Evolutionary conservation across 2,329 filamentous ascomycete species (phyloP).

Genomic region (Teratosphaeria nubilosa): DNA sequence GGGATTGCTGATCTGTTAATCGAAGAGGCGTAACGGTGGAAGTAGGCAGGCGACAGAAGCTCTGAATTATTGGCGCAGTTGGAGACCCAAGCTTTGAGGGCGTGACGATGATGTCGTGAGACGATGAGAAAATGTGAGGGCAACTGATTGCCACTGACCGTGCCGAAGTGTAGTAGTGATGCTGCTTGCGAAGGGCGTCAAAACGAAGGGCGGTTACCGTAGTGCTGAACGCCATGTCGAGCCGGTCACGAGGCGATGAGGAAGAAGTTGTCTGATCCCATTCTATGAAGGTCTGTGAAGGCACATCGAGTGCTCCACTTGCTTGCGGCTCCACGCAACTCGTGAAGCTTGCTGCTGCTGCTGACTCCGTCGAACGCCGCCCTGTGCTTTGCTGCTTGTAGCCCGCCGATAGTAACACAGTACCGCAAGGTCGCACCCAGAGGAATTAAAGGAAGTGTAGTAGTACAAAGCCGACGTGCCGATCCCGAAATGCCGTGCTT

Average conservation of each 20-base stretch:
- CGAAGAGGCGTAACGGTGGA: background rate
- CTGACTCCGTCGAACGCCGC: conserved; percentile 3
- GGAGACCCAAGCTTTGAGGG: background rate
- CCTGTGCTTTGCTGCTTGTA: background rate
- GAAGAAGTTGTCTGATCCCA: conserved; percentile 7
- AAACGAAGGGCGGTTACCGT: background rate
- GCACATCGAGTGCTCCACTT: conserved; percentile 1
- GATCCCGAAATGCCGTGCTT: conserved; percentile 8
- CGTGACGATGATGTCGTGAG: background rate
- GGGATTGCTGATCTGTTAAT: background rate
- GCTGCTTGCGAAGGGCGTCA: background rate
- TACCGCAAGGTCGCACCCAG: conserved; percentile 23
- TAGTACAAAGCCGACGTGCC: conserved; percentile 14
- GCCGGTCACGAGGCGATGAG: conserved; percentile 3
- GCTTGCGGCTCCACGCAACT: background rate
- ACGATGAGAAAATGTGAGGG: background rate
- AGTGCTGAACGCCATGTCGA: background rate
- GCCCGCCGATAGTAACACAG: conserved; percentile 21
- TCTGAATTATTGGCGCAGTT: background rate
- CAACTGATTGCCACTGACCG: background rate
- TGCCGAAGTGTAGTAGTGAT: background rate
- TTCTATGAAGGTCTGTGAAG: conserved; percentile 6
- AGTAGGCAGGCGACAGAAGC: background rate
- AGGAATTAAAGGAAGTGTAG: conserved; percentile 10
- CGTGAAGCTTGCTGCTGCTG: conserved; percentile 3